A percentile compares a stretch with the other conserved stretches of the same genome.
These are phyloP conservation scores for Termitomyces titanicus DNA, from an alignment of 768 basidiomycete genomes.

Conservation along the genomic window DNA sequence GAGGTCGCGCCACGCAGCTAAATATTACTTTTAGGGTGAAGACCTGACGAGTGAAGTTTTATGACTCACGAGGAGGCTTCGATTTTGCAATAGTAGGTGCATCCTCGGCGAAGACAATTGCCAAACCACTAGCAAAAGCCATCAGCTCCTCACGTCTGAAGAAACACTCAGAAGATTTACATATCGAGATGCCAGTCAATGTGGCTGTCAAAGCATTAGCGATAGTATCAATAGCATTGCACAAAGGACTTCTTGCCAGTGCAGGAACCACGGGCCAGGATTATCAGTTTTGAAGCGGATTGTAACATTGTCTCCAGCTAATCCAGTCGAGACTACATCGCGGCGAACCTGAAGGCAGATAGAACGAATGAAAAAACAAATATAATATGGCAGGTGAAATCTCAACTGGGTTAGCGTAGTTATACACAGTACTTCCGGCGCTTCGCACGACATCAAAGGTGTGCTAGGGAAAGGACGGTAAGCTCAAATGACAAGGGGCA, in stretches of 20 bases:
- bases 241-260: neutral
- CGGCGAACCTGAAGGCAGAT: constrained; percentile 9
- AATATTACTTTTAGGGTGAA: neutral
- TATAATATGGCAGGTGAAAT: no score
- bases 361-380: neutral
- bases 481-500: neutral
- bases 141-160: no score
- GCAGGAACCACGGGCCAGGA: constrained; percentile 26
- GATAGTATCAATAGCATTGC: no score
- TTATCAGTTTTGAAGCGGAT: constrained; percentile 41
- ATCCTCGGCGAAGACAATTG: constrained; percentile 32
- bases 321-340: constrained; percentile 19
- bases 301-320: constrained; percentile 23
- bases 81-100: neutral
- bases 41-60: no score
- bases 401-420: constrained; percentile 40
- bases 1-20: neutral
- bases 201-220: neutral
- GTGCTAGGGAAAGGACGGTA: constrained; percentile 20
- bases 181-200: constrained; percentile 8
- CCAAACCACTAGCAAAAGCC: constrained; percentile 17
- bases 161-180: no score
- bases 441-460: constrained; percentile 33
- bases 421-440: constrained; percentile 26
- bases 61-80: neutral